These are phyloP conservation scores for Amphibolis antarctica DNA, from an alignment of 106 monocot species.

Conservation along the genomic window DNA sequence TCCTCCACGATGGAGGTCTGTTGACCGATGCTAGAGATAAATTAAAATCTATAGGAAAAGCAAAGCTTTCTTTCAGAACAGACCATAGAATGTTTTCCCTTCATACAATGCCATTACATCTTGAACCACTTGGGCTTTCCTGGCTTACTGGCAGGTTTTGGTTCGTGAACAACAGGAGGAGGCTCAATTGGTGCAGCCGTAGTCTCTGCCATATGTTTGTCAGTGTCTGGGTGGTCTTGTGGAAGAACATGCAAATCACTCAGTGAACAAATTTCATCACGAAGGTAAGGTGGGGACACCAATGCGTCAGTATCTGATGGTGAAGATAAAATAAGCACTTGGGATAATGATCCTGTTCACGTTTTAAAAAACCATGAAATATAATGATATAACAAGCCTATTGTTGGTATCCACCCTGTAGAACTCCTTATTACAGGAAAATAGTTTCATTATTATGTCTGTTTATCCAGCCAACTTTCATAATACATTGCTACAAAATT, in stretches of 20 bases:
- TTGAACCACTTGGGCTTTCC: slow-evolving; percentile 12
- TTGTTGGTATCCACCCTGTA: neutral
- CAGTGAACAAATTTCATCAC: slow-evolving; percentile 1
- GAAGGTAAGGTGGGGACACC: neutral
- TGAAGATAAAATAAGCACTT: neutral
- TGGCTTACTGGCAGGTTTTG: slow-evolving; percentile 10
- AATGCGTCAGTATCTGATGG: neutral
- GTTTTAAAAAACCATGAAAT: neutral
- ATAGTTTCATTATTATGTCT: neutral
- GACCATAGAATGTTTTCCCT: no score
- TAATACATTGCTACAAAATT: no score
- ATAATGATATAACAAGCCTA: neutral
- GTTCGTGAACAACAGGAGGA: slow-evolving; percentile 3
- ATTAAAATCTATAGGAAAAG: no score
- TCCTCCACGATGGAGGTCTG: no score
- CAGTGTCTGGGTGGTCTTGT: neutral
- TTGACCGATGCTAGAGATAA: no score
- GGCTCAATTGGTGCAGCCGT: neutral
- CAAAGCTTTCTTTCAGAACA: no score
- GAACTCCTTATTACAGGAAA: neutral
- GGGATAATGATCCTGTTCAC: neutral
- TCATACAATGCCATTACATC: neutral
- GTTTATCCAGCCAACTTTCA: no score
- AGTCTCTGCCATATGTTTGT: neutral
- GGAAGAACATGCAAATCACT: neutral